Conservation (phyloP, 192 early-diverging fungal species). For the Dimargaris xerosporica region DNA sequence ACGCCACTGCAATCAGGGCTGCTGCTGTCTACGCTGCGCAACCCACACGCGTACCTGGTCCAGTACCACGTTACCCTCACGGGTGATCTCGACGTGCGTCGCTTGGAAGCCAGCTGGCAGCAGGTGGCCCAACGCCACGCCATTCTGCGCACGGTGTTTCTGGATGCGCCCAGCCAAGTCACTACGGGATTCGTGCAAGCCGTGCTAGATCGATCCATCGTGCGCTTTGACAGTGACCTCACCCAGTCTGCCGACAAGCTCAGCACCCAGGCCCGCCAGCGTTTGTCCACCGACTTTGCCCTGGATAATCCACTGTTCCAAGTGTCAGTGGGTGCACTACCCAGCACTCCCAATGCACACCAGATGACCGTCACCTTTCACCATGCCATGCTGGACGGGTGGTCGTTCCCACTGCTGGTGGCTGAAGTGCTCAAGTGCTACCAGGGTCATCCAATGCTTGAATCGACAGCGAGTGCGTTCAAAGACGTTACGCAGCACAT, state of each 20-base stretch:
- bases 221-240: neutral
- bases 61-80: neutral
- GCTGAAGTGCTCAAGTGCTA: no score
- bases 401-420: neutral
- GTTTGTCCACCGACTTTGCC: neutral
- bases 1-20: neutral
- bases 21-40: neutral
- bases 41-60: neutral
- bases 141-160: neutral
- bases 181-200: slow-evolving; percentile 1
- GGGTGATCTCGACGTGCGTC: neutral
- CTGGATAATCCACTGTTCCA: neutral
- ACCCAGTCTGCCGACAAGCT: no score
- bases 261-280: neutral
- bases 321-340: neutral
- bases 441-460: no score
- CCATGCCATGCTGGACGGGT: slow-evolving; percentile 8
- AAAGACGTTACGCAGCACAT: no score
- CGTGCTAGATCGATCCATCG: neutral
- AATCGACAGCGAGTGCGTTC: no score
- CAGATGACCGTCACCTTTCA: neutral
- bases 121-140: neutral
- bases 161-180: neutral
- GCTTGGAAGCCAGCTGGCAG: neutral
- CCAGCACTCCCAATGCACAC: no score